Conservation (phyloP, 176 grass and related monocot species). For the Oryza coarctata region DNA sequence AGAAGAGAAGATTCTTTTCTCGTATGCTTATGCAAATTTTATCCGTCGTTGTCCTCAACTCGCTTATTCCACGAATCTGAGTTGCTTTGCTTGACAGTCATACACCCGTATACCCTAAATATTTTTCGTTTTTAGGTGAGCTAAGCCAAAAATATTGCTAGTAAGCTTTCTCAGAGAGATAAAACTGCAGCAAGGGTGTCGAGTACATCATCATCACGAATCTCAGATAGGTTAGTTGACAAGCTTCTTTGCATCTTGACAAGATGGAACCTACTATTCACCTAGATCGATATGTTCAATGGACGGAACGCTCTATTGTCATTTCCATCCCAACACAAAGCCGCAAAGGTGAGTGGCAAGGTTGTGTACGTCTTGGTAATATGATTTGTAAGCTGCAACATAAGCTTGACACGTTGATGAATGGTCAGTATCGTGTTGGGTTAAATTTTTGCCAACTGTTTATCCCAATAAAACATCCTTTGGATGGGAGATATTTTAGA, state of each 20-base stretch:
- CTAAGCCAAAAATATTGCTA: background rate
- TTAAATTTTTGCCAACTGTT: background rate
- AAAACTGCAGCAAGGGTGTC: background rate
- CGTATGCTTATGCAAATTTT: background rate
- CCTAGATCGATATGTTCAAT: background rate
- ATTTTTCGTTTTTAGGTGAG: background rate
- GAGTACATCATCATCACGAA: background rate
- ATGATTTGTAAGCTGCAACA: background rate
- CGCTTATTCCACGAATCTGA: background rate
- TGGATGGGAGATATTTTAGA: too few relatives aligned
- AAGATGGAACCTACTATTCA: background rate
- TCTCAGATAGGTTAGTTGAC: background rate
- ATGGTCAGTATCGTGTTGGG: background rate
- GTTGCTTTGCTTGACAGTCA: background rate
- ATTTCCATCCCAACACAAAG: too few relatives aligned
- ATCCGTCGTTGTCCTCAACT: background rate
- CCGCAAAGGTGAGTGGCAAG: too few relatives aligned
- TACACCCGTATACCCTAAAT: background rate
- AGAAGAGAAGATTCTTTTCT: background rate
- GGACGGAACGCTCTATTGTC: background rate
- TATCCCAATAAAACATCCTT: too few relatives aligned
- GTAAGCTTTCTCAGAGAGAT: background rate
- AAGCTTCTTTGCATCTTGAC: background rate
- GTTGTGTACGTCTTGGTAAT: too few relatives aligned
- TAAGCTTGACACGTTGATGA: background rate